Evolutionary conservation across 2,329 filamentous ascomycete species (phyloP).

Genomic region (Calycina herbarum): DNA sequence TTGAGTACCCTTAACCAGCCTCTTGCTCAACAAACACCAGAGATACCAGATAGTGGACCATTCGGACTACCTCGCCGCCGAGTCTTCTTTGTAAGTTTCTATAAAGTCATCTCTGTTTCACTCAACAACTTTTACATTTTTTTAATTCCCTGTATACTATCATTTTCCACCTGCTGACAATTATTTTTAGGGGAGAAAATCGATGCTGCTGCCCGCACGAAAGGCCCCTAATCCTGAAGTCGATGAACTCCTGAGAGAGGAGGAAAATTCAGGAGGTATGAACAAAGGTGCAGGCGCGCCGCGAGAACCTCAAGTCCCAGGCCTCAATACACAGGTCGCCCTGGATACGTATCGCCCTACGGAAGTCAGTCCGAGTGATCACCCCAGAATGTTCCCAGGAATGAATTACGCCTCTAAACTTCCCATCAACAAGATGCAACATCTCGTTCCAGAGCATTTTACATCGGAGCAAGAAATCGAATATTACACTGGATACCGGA

Average conservation of each 20-base stretch:
- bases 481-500: slow-evolving; percentile 32
- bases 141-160: neutral
- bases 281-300: slow-evolving; percentile 12
- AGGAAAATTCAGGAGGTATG: slow-evolving; percentile 1
- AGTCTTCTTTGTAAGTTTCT: neutral
- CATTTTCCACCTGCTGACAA: neutral
- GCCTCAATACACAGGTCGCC: slow-evolving; percentile 5
- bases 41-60: neutral
- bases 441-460: slow-evolving; percentile 27
- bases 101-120: neutral
- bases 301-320: neutral
- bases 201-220: neutral
- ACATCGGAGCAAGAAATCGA: slow-evolving; percentile 26
- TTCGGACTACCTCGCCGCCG: neutral
- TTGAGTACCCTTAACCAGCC: slow-evolving; percentile 20
- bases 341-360: slow-evolving; percentile 7
- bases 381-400: slow-evolving; percentile 15
- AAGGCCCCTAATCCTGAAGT: slow-evolving; percentile 11
- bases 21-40: slow-evolving; percentile 12
- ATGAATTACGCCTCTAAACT: slow-evolving; percentile 22
- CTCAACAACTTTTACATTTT: neutral
- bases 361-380: slow-evolving; percentile 6
- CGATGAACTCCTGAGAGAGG: slow-evolving; percentile 1
- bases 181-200: no score
- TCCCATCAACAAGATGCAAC: slow-evolving; percentile 27